A percentile compares a stretch with the other conserved stretches of the same genome.
These are phyloP conservation scores for Cornus controversa DNA, from an alignment of 148 eudicot species.

Conservation along the genomic window DNA sequence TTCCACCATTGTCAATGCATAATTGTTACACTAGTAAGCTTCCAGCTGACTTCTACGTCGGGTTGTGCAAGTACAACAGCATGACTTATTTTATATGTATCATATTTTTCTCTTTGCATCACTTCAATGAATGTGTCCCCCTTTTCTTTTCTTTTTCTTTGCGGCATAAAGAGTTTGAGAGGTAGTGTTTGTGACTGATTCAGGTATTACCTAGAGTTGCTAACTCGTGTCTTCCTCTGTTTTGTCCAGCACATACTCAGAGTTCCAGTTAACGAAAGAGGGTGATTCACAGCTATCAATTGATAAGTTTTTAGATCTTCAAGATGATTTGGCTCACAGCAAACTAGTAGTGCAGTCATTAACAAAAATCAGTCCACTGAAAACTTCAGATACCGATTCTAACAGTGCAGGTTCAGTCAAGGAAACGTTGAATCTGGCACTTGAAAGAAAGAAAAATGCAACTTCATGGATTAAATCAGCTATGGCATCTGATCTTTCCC, in stretches of 20 bases:
- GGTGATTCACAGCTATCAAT: conserved; percentile 30
- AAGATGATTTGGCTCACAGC: conserved; percentile 33
- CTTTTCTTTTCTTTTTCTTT: not conserved
- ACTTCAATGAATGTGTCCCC: not conserved
- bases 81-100: not conserved
- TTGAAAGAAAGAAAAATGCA: conserved; percentile 50
- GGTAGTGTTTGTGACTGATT: not conserved
- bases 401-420: conserved; percentile 29
- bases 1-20: too few species aligned
- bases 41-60: not conserved
- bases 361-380: conserved; percentile 36
- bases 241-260: conserved; percentile 37
- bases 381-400: conserved; percentile 26
- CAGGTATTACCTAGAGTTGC: not conserved
- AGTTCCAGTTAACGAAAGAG: conserved; percentile 25
- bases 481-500: conserved; percentile 45
- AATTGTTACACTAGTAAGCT: not conserved
- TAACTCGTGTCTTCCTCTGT: not conserved
- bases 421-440: conserved; percentile 34
- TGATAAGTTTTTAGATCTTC: conserved; percentile 43
- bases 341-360: conserved; percentile 42
- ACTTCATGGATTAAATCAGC: conserved; percentile 48
- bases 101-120: not conserved
- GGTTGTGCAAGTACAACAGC: not conserved
- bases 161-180: not conserved